Conservation (phyloP, 257 asterid genomes). For the Primulina eburnea region DNA sequence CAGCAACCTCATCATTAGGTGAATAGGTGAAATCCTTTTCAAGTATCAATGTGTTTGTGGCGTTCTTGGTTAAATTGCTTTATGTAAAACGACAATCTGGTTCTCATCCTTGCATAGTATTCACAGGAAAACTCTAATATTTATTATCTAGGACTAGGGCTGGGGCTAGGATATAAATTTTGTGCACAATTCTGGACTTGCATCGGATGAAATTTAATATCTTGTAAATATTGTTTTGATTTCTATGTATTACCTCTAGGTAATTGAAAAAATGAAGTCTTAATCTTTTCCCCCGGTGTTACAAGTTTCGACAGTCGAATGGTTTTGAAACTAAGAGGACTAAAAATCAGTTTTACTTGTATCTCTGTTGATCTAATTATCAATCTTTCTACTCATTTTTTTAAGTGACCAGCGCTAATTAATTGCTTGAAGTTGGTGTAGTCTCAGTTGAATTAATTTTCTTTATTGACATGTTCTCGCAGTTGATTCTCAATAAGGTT, state of each 20-base stretch:
- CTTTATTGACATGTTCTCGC: conserved; percentile 29
- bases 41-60: not conserved
- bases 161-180: too few relatives aligned
- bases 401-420: conserved; percentile 7
- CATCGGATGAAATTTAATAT: not conserved
- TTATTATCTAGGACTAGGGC: too few relatives aligned
- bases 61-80: not conserved
- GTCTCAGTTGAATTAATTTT: conserved; percentile 16
- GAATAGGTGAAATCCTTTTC: not conserved
- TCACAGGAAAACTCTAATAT: too few relatives aligned
- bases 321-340: not conserved
- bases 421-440: conserved; percentile 9
- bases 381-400: not conserved
- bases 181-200: not conserved
- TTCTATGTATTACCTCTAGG: not conserved
- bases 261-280: too few relatives aligned
- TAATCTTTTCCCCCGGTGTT: not conserved
- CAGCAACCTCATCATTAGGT: not conserved
- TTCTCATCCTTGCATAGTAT: not conserved
- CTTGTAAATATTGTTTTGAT: not conserved
- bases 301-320: not conserved
- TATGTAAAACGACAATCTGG: not conserved
- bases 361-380: not conserved
- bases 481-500: conserved; percentile 79
- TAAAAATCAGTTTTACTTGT: not conserved